Conservation (phyloP, 129 eudicot species). For the Logfia minima region DNA sequence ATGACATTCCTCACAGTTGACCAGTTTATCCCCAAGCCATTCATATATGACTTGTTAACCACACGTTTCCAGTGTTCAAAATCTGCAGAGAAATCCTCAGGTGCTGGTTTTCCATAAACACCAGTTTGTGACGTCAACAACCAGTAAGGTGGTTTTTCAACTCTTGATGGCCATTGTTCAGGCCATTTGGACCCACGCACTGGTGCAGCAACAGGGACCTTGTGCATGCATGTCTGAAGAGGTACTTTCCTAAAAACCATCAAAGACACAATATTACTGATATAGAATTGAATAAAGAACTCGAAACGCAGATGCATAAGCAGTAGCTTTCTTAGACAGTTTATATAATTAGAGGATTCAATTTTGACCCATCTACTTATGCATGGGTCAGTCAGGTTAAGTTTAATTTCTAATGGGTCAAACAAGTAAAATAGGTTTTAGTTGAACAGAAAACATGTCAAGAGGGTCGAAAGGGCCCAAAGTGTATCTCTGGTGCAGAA, state of each 20-base stretch:
- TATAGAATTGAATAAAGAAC: conserved; percentile 6
- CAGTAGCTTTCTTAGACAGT: not conserved
- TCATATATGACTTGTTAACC: conserved; percentile 65
- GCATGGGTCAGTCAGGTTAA: not conserved
- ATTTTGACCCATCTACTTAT: too few species aligned
- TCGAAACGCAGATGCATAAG: not conserved
- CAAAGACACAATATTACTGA: not conserved
- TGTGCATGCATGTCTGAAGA: conserved; percentile 82
- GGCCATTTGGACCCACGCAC: conserved; percentile 84
- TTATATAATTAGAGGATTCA: not conserved
- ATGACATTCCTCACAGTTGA: conserved; percentile 78
- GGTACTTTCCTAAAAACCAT: conserved; percentile 67
- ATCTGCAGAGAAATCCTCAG: conserved; percentile 85
- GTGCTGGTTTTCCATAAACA: conserved; percentile 93
- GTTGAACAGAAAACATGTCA: too few species aligned
- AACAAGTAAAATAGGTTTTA: not conserved
- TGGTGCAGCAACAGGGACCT: conserved; percentile 51
- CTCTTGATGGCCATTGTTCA: conserved; percentile 70
- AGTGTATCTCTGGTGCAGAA: not conserved
- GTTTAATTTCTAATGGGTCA: not conserved
- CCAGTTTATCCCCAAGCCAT: conserved; percentile 83
- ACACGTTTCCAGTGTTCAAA: conserved; percentile 93
- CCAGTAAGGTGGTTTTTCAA: conserved; percentile 72
- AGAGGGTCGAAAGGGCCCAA: not conserved
- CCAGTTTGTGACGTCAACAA: conserved; percentile 71